Conservation (phyloP, 2,329 filamentous ascomycete genomes). For the Calonectria pauciramosa region DNA sequence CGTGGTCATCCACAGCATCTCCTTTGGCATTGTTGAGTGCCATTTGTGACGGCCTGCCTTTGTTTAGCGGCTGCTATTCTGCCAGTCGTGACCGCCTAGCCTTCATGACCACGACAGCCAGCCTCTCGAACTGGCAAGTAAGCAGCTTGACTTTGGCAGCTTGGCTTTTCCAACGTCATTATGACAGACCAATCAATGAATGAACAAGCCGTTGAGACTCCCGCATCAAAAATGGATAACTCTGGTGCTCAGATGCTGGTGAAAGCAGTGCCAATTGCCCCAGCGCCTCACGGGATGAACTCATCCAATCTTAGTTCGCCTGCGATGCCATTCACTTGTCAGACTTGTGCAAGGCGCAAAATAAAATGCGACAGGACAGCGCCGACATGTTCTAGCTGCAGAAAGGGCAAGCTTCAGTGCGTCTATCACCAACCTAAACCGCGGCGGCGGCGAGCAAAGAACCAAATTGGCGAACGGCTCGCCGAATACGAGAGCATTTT, state of each 20-base stretch:
- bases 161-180: not conserved
- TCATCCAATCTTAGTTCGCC: not conserved
- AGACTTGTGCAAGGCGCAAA: slow-evolving; percentile 46
- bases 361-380: slow-evolving; percentile 46
- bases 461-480: slow-evolving; percentile 51
- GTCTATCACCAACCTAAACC: slow-evolving; percentile 55
- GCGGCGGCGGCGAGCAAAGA: slow-evolving; percentile 55
- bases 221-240: not conserved
- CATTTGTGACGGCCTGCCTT: not conserved
- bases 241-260: not conserved
- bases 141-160: not conserved
- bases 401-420: slow-evolving; percentile 50
- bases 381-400: slow-evolving; percentile 44
- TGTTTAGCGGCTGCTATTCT: not conserved
- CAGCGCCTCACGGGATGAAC: slow-evolving; percentile 9
- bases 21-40: not conserved
- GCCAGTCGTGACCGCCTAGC: not conserved
- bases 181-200: not conserved
- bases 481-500: slow-evolving; percentile 57
- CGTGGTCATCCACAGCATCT: not conserved
- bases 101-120: not conserved
- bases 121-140: not conserved
- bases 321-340: slow-evolving; percentile 46
- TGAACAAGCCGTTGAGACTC: not conserved
- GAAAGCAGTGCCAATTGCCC: slow-evolving; percentile 21